These are phyloP conservation scores for Hyaloscypha finlandica DNA, from an alignment of 495 filamentous ascomycete species.

Conservation along the genomic window DNA sequence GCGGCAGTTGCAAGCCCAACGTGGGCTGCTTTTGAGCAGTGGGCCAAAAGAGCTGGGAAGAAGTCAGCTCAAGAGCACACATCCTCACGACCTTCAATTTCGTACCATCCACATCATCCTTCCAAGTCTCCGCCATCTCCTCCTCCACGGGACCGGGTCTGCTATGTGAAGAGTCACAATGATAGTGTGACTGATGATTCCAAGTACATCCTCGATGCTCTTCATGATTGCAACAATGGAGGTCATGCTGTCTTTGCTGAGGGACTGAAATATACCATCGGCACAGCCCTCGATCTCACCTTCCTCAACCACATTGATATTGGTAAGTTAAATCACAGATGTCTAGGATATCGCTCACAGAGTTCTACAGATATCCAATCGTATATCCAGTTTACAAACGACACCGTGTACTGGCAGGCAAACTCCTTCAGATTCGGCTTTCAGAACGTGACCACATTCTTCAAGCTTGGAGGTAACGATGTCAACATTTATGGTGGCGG, in stretches of 20 bases:
- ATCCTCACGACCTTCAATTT: constrained; percentile 33
- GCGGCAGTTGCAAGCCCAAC: constrained; percentile 24
- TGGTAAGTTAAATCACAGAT: constrained; percentile 16
- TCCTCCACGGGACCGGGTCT: constrained; percentile 31
- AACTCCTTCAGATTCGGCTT: constrained; percentile 60
- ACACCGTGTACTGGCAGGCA: constrained; percentile 68
- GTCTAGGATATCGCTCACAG: background rate
- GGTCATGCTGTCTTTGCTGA: constrained; percentile 63
- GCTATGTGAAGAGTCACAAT: constrained; percentile 39
- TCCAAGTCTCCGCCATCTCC: constrained; percentile 31
- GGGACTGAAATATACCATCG: constrained; percentile 58
- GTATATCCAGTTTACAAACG: constrained; percentile 59
- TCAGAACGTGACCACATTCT: constrained; percentile 70
- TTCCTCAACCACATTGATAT: constrained; percentile 66
- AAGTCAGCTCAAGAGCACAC: constrained; percentile 21
- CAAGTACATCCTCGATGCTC: constrained; percentile 54
- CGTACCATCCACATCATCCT: constrained; percentile 34
- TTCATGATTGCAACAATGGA: constrained; percentile 66
- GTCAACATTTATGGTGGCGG: constrained; percentile 69
- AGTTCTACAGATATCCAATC: constrained; percentile 48
- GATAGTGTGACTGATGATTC: constrained; percentile 59
- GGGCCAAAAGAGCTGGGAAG: background rate
- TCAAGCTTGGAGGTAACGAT: constrained; percentile 67
- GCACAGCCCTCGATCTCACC: constrained; percentile 65
- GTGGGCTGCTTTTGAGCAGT: constrained; percentile 11